phyloP scores from a whole-genome alignment of 2,329 filamentous ascomycete species.

The Alternaria gaisen region DNA sequence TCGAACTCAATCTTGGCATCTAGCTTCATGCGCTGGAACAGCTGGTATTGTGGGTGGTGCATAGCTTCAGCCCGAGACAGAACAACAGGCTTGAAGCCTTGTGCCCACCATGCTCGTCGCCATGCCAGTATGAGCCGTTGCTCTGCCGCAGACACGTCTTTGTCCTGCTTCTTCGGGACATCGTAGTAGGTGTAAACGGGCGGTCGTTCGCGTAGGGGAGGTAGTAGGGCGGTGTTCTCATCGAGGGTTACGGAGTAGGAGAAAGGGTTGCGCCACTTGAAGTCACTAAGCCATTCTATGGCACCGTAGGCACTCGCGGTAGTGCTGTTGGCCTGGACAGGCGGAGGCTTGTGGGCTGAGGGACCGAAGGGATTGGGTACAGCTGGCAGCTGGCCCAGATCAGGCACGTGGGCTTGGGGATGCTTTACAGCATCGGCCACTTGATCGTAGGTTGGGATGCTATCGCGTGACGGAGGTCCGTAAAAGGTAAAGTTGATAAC shows the following conservation, averaged over 20 bases:
- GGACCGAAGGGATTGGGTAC: constrained; percentile 72
- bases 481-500: constrained; percentile 48
- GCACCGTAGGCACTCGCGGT: constrained; percentile 65
- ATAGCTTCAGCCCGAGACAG: constrained; percentile 81
- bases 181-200: constrained; percentile 94
- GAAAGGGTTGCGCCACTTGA: constrained; percentile 91
- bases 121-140: constrained; percentile 83
- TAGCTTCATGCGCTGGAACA: constrained; percentile 64
- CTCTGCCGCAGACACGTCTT: constrained; percentile 74
- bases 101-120: constrained; percentile 94
- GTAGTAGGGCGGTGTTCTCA: constrained; percentile 83
- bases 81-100: constrained; percentile 87
- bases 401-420: constrained; percentile 42
- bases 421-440: constrained; percentile 51
- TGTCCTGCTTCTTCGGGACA: constrained; percentile 68
- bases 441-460: constrained; percentile 50
- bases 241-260: constrained; percentile 82
- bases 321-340: constrained; percentile 80
- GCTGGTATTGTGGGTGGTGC: constrained; percentile 79
- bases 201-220: constrained; percentile 74
- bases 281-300: constrained; percentile 86
- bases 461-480: constrained; percentile 45
- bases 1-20: constrained; percentile 58
- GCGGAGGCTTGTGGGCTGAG: constrained; percentile 76
- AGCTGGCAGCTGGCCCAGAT: constrained; percentile 45